Conservation (phyloP, 768 basidiomycete species). For the Boletus rufocinnamomeus region DNA sequence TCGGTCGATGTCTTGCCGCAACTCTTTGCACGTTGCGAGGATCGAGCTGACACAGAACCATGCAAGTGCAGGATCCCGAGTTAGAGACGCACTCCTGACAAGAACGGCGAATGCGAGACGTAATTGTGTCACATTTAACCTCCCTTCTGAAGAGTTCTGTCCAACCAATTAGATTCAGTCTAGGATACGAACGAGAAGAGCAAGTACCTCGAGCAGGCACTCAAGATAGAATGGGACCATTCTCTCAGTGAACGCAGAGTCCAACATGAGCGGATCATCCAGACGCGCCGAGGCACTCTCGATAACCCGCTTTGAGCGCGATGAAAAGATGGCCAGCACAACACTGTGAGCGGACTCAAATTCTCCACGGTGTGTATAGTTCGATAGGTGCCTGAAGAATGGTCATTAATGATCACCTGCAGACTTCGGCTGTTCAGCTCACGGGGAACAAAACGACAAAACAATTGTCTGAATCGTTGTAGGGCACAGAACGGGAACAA, state of each 20-base stretch:
- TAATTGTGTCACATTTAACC: conserved; percentile 64
- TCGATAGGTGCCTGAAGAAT: conserved; percentile 55
- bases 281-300: conserved; percentile 8
- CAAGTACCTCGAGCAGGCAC: conserved; percentile 67
- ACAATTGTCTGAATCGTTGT: conserved; percentile 55
- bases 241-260: conserved; percentile 47
- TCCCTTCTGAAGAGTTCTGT: conserved; percentile 65
- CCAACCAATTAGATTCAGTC: background rate
- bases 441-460: conserved; percentile 68
- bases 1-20: conserved; percentile 23
- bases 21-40: conserved; percentile 45
- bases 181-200: background rate
- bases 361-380: conserved; percentile 64
- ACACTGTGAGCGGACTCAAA: conserved; percentile 89
- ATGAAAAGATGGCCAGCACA: conserved; percentile 70
- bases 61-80: conserved; percentile 50
- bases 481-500: conserved; percentile 61
- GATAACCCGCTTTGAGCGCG: conserved; percentile 46
- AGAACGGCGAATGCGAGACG: conserved; percentile 75
- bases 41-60: conserved; percentile 69
- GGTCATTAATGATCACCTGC: background rate
- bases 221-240: conserved; percentile 75
- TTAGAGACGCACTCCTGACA: conserved; percentile 55
- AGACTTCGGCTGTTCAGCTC: conserved; percentile 31
- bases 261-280: conserved; percentile 17